These are phyloP conservation scores for Nidula niveotomentosa DNA, from an alignment of 1,284 basidiomycete genomes.

Conservation along the genomic window DNA sequence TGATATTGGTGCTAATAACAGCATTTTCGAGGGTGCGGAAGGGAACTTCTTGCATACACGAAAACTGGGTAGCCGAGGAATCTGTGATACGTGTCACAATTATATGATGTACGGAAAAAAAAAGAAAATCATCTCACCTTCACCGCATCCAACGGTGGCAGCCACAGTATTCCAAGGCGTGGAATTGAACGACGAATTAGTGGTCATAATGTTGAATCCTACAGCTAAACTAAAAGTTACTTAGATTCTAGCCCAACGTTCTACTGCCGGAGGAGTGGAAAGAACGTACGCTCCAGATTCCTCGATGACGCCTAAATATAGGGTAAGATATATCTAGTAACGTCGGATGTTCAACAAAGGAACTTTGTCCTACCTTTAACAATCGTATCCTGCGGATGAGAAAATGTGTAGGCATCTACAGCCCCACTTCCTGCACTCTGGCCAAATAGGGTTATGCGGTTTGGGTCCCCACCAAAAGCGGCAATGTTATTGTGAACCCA, in stretches of 20 bases:
- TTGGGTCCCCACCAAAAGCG: constrained; percentile 34
- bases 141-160: constrained; percentile 13
- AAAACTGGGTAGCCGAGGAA: constrained; percentile 20
- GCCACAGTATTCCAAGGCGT: constrained; percentile 14
- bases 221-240: too few relatives aligned
- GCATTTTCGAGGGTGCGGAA: constrained; percentile 22
- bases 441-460: constrained; percentile 29
- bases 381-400: constrained; percentile 26
- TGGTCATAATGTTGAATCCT: background rate
- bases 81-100: constrained; percentile 8
- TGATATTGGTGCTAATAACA: constrained; percentile 16
- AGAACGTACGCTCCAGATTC: constrained; percentile 29
- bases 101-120: background rate
- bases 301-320: constrained; percentile 27
- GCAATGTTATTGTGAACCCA: constrained; percentile 25
- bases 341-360: background rate
- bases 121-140: constrained; percentile 2
- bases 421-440: constrained; percentile 31
- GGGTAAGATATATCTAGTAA: background rate
- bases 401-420: constrained; percentile 27
- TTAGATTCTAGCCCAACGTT: constrained; percentile 20
- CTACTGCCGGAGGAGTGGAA: constrained; percentile 14
- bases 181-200: background rate
- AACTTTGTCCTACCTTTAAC: constrained; percentile 19
- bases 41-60: constrained; percentile 27